Evolutionary conservation across 257 asterid species (phyloP).

Genomic region (Gardenia jasminoides): DNA sequence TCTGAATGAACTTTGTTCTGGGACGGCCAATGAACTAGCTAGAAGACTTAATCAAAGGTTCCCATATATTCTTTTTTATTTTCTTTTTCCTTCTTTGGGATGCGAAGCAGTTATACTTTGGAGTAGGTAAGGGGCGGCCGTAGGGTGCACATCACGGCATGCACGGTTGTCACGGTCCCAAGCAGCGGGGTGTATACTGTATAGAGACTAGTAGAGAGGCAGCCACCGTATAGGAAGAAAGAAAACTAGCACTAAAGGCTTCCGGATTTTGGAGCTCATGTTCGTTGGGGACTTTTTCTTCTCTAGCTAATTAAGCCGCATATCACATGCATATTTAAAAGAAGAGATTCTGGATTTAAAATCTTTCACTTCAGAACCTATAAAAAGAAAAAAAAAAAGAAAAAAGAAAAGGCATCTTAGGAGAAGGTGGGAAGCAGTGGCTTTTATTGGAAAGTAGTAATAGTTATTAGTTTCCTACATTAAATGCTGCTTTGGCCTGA

Average conservation of each 20-base stretch:
- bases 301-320: neutral
- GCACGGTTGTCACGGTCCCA: conserved; percentile 7
- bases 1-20: too few species aligned
- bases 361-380: too few species aligned
- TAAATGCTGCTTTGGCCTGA: conserved; percentile 18
- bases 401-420: too few species aligned
- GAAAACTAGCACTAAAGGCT: neutral
- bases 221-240: neutral
- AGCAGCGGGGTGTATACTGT: neutral
- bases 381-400: too few species aligned
- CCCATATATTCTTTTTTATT: too few species aligned
- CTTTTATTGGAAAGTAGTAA: too few species aligned
- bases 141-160: neutral
- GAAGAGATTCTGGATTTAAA: too few species aligned
- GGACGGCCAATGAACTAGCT: neutral
- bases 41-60: too few species aligned
- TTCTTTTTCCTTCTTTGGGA: neutral
- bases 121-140: neutral
- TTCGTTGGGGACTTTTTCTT: neutral
- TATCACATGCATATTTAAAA: neutral
- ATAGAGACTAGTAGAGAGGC: too few species aligned
- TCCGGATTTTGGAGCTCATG: neutral
- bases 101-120: neutral
- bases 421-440: conserved; percentile 37
- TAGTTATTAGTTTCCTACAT: conserved; percentile 26